phyloP scores from a whole-genome alignment of 2,329 filamentous ascomycete genomes.

The Dothideomycetes sp. region DNA sequence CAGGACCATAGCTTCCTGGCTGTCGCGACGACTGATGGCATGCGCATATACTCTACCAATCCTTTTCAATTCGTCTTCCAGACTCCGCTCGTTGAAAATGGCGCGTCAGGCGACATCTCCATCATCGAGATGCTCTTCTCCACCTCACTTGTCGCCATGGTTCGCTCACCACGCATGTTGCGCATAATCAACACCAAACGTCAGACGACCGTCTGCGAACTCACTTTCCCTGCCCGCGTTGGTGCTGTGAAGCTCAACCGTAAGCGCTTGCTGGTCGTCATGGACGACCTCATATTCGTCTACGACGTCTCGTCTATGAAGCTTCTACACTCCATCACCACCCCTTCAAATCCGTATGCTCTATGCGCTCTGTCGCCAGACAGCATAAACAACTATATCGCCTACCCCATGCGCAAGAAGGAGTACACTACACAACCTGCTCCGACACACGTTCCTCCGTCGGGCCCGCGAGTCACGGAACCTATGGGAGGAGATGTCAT shows the following conservation, averaged over 20 bases:
- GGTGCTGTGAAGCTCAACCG: slow-evolving; percentile 88
- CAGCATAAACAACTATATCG: slow-evolving; percentile 91
- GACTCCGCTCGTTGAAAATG: slow-evolving; percentile 57
- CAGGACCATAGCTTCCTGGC: slow-evolving; percentile 97
- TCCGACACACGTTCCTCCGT: slow-evolving; percentile 68
- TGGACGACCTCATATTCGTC: slow-evolving; percentile 94
- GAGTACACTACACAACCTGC: slow-evolving; percentile 31
- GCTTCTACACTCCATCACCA: slow-evolving; percentile 82
- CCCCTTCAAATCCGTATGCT: slow-evolving; percentile 80
- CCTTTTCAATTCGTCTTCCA: slow-evolving; percentile 93
- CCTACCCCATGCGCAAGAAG: slow-evolving; percentile 75
- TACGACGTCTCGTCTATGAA: slow-evolving; percentile 99
- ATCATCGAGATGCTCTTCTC: slow-evolving; percentile 99
- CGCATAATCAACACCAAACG: slow-evolving; percentile 96
- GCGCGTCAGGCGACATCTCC: slow-evolving; percentile 63
- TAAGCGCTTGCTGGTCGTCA: slow-evolving; percentile 83
- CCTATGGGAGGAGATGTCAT: slow-evolving; percentile 87
- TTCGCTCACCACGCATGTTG: slow-evolving; percentile 81
- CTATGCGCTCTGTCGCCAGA: slow-evolving; percentile 81
- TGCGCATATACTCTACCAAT: slow-evolving; percentile 93
- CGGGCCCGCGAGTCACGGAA: slow-evolving; percentile 61
- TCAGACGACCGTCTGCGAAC: slow-evolving; percentile 87
- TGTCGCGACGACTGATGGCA: slow-evolving; percentile 92
- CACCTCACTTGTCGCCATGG: slow-evolving; percentile 87
- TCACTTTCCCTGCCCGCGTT: slow-evolving; percentile 95